These are phyloP conservation scores for Jasminum sambac DNA, from an alignment of 257 asterid species.

Conservation along the genomic window DNA sequence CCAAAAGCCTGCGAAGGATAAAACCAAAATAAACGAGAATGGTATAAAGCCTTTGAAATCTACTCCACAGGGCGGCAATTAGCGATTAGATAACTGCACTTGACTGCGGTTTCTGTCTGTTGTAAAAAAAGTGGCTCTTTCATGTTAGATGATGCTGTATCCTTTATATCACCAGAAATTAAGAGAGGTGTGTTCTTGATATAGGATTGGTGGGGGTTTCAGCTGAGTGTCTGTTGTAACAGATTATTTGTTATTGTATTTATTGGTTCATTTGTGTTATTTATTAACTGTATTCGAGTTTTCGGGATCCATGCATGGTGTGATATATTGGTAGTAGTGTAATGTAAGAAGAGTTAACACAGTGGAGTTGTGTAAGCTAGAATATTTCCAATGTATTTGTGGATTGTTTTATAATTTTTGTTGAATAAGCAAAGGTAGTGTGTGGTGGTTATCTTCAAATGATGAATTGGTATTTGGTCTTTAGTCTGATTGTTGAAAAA, in stretches of 20 bases:
- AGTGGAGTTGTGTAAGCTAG: no score
- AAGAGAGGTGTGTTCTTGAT: background rate
- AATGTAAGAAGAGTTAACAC: no score
- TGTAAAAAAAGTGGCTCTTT: background rate
- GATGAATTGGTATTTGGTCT: no score
- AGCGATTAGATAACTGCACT: constrained; percentile 21
- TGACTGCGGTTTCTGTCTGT: constrained; percentile 29
- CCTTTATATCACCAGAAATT: background rate
- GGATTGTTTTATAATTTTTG: no score
- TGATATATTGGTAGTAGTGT: background rate
- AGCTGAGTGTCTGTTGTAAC: background rate
- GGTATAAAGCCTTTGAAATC: constrained; percentile 37
- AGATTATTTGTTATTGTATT: background rate
- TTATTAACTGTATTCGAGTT: background rate
- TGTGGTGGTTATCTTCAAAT: no score
- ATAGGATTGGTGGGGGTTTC: background rate
- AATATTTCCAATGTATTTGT: no score
- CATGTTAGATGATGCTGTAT: background rate
- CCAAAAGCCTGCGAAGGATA: constrained; percentile 49
- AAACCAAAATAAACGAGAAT: constrained; percentile 34
- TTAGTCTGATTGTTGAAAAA: no score
- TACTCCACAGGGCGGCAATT: constrained; percentile 30
- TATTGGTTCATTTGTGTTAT: background rate
- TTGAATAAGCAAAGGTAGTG: no score
- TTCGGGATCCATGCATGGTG: background rate